These are phyloP conservation scores for Pestalotiopsis sp. DNA, from an alignment of 2,329 filamentous ascomycete species.

Conservation along the genomic window DNA sequence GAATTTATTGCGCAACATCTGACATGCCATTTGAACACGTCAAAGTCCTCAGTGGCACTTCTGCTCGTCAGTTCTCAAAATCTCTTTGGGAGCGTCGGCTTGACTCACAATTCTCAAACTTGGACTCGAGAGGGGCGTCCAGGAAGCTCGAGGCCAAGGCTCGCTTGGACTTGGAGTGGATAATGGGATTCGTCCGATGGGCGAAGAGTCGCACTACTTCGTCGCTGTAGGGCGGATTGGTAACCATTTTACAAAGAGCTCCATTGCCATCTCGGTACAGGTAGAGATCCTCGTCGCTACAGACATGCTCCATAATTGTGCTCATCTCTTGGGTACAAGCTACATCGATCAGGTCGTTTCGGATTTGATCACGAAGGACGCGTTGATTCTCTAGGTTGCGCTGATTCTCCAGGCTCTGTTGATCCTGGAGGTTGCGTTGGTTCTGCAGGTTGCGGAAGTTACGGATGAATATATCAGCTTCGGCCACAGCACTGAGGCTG, in stretches of 20 bases:
- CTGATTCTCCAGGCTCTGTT: too few relatives aligned
- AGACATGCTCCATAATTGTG: neutral
- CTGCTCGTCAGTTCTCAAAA: neutral
- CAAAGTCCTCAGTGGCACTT: neutral
- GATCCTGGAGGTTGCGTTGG: too few relatives aligned
- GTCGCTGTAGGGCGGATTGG: constrained; percentile 18
- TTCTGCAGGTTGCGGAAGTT: neutral
- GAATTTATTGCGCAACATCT: neutral
- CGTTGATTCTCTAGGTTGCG: too few relatives aligned
- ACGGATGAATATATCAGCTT: constrained; percentile 10
- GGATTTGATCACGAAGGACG: constrained; percentile 1
- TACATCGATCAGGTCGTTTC: neutral
- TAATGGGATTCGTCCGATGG: constrained; percentile 18
- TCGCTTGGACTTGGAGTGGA: constrained; percentile 18
- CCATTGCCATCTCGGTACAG: constrained; percentile 4
- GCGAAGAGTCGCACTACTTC: constrained; percentile 21
- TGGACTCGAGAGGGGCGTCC: constrained; percentile 4
- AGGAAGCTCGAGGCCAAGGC: constrained; percentile 22
- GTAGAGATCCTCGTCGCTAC: neutral
- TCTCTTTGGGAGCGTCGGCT: neutral
- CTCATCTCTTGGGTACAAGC: neutral
- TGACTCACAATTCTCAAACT: neutral
- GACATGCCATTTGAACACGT: neutral
- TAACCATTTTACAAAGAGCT: constrained; percentile 11
- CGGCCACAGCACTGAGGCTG: neutral